phyloP scores from a whole-genome alignment of 164 flowering plant genomes.

The Taxillus chinensis region DNA sequence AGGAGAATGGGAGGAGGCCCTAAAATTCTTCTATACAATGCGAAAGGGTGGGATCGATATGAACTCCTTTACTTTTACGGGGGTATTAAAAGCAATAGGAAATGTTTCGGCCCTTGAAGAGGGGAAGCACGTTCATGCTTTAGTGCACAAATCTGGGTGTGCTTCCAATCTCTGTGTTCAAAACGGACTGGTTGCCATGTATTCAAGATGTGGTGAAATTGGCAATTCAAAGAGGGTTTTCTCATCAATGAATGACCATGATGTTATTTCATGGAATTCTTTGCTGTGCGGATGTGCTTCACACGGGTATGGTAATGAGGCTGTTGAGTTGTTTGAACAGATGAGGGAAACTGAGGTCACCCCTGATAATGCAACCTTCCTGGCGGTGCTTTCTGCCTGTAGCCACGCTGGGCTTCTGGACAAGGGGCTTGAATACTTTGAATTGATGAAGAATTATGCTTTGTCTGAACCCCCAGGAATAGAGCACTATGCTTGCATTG shows the following conservation, averaged over 20 bases:
- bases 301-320: constrained; percentile 43
- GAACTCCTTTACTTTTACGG: constrained; percentile 33
- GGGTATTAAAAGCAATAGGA: constrained; percentile 34
- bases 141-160: constrained; percentile 32
- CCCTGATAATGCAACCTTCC: constrained; percentile 37
- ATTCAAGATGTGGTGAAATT: constrained; percentile 48
- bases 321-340: constrained; percentile 36
- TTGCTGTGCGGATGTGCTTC: constrained; percentile 36
- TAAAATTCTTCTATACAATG: constrained; percentile 31
- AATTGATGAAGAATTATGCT: constrained; percentile 25
- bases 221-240: constrained; percentile 29
- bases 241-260: constrained; percentile 25
- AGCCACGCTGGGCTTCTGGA: constrained; percentile 46
- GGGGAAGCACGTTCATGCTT: constrained; percentile 44
- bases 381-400: constrained; percentile 42
- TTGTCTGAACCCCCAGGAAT: constrained; percentile 14
- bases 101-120: constrained; percentile 31
- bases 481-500: constrained; percentile 41
- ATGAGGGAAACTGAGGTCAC: constrained; percentile 26
- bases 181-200: constrained; percentile 53
- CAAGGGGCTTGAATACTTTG: constrained; percentile 34
- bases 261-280: constrained; percentile 53
- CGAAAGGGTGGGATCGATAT: constrained; percentile 19
- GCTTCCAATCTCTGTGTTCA: constrained; percentile 23
- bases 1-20: constrained; percentile 28